Conservation (phyloP, 345 rosid species). For the Rhizophora apiculata region DNA sequence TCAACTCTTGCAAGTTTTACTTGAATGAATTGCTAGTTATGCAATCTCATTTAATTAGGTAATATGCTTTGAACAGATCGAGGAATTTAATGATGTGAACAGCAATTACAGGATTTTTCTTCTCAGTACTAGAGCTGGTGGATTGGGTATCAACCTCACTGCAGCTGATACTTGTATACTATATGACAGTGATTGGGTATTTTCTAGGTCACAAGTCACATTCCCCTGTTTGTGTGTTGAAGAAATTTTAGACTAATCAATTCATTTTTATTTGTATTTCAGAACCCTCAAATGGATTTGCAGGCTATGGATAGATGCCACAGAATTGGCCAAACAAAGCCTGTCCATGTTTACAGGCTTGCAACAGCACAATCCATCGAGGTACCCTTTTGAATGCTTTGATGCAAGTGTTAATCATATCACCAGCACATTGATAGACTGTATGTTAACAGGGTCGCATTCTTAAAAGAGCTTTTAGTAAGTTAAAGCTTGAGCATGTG, state of each 20-base stretch:
- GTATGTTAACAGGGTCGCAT: conserved; percentile 63
- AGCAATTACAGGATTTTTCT: conserved; percentile 68
- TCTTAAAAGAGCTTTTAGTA: conserved; percentile 81
- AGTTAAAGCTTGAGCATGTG: conserved; percentile 95
- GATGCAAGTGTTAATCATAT: not conserved
- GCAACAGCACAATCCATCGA: conserved; percentile 87
- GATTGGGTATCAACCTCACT: conserved; percentile 96
- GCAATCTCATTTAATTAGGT: no score
- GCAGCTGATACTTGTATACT: conserved; percentile 94
- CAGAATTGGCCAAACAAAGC: conserved; percentile 97
- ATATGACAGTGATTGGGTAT: conserved; percentile 98
- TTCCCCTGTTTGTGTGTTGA: not conserved
- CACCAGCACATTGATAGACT: conserved; percentile 11
- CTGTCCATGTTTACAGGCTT: conserved; percentile 97
- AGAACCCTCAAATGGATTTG: conserved; percentile 98
- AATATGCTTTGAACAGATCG: conserved; percentile 45
- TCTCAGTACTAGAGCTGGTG: conserved; percentile 97
- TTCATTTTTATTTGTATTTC: conserved; percentile 23
- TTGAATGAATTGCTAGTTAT: not conserved
- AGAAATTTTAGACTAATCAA: conserved; percentile 9
- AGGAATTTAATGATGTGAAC: conserved; percentile 70
- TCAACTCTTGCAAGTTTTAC: no score
- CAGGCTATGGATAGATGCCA: conserved; percentile 99
- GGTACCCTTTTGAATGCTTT: conserved; percentile 35
- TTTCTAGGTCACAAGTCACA: conserved; percentile 7